Evolutionary conservation across 2,329 filamentous ascomycete genomes (phyloP).

Genomic region (Phyllachora maydis): DNA sequence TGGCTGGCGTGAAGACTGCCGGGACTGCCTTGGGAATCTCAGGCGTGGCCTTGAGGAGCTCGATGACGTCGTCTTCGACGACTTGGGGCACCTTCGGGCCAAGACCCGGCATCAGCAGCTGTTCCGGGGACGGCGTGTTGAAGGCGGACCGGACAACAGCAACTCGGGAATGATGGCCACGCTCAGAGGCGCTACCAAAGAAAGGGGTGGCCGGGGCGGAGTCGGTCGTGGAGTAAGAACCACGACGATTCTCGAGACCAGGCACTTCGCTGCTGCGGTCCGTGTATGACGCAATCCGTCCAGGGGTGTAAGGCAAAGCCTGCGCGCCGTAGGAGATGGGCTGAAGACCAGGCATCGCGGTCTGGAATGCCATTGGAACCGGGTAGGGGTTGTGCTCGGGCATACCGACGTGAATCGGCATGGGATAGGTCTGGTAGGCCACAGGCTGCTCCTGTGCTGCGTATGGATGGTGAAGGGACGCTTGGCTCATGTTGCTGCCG

Average conservation of each 20-base stretch:
- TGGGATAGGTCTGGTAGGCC: slow-evolving; percentile 10
- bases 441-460: slow-evolving; percentile 9
- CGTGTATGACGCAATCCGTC: slow-evolving; percentile 20
- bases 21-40: slow-evolving; percentile 74
- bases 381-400: slow-evolving; percentile 7
- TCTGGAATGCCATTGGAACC: slow-evolving; percentile 9
- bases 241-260: slow-evolving; percentile 41
- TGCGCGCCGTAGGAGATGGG: slow-evolving; percentile 14
- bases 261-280: slow-evolving; percentile 33
- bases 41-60: slow-evolving; percentile 55
- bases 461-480: too few relatives aligned
- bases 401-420: slow-evolving; percentile 9
- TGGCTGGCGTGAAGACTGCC: slow-evolving; percentile 67
- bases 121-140: slow-evolving; percentile 40
- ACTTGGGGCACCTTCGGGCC: slow-evolving; percentile 18
- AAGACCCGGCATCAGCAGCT: slow-evolving; percentile 17
- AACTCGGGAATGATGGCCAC: slow-evolving; percentile 37
- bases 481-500: too few relatives aligned
- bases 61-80: slow-evolving; percentile 34
- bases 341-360: slow-evolving; percentile 7
- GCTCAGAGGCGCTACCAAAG: slow-evolving; percentile 34
- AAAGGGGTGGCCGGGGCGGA: slow-evolving; percentile 46
- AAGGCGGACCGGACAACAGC: slow-evolving; percentile 38
- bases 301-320: slow-evolving; percentile 29
- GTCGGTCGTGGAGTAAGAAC: slow-evolving; percentile 47